These are phyloP conservation scores for Delonix regia DNA, from an alignment of 306 rosid genomes.

Conservation along the genomic window DNA sequence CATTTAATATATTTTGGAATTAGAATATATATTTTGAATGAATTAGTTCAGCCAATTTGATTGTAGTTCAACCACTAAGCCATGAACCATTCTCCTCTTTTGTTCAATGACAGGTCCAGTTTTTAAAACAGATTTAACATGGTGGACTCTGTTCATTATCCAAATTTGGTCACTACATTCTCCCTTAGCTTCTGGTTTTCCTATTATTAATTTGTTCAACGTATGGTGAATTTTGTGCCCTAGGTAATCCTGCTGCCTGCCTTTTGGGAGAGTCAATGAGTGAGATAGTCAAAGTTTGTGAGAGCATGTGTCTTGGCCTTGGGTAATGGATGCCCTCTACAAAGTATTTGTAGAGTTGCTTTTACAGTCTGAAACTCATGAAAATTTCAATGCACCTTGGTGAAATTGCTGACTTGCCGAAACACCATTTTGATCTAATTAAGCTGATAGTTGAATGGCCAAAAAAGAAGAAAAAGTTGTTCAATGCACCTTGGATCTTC, in stretches of 20 bases:
- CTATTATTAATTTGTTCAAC: neutral
- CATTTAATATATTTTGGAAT: too few relatives aligned
- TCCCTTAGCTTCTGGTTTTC: neutral
- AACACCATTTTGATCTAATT: neutral
- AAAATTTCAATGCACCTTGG: neutral
- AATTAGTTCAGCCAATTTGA: too few relatives aligned
- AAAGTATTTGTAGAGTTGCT: neutral
- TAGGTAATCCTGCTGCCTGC: neutral
- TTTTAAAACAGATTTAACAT: neutral
- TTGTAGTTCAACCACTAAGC: too few relatives aligned
- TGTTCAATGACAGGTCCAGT: too few relatives aligned
- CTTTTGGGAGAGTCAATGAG: neutral
- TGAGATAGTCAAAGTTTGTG: neutral
- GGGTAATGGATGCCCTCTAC: neutral
- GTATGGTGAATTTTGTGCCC: neutral
- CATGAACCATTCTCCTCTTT: neutral
- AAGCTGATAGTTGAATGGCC: too few relatives aligned
- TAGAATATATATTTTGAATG: too few relatives aligned
- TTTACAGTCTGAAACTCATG: neutral
- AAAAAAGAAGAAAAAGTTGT: neutral
- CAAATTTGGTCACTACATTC: neutral
- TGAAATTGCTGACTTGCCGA: slow-evolving; percentile 6
- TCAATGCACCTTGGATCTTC: neutral
- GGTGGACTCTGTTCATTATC: neutral
- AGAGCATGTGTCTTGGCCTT: neutral